Base-by-base conservation (phyloP, 129 eudicot genomes). In the Solidago caesia region DNA sequence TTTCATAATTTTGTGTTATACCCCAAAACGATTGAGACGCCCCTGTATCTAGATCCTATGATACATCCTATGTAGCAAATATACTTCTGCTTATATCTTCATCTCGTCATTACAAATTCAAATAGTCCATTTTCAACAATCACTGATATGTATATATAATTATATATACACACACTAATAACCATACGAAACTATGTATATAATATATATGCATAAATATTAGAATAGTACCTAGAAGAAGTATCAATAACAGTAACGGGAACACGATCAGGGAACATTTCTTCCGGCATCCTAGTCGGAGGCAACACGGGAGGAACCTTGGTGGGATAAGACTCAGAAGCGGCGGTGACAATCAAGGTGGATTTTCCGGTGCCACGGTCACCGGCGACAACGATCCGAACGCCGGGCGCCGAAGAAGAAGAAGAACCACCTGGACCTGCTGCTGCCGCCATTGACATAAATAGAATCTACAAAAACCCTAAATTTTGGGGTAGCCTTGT, bases 371-470 rank as follows among this genome's bases (percentile, higher is more conserved):
- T 92, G 70, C 84, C 88, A 2, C 85, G 85, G 71, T 92, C 98
- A 2, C 98, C 98, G 29, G 95, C 98, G 9, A 92, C 98, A 21
- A 89, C 98, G 73, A 92, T 92, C 56, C 96, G 87, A 39, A 92
- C 88, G 58, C 82, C 84, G 67, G 71, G 77, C 26, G 77, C 66
- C 52, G 29, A 15, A 4, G 61, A 56, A 56, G 61, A 56, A 55
- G 77, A 77, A 68, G 87, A 74, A 74, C 61, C 75, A 68, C 2
- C 39, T 29, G 39, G 39, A 1, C 39, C 39, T 29, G 2, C 2
- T 29, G 86, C 86, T 75, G 83, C 95, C 42, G 80, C 89, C 92
- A 87, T 85, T 62, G 53, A 71, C 49, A 11, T 5, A 8, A 8
- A 51, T 70, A n/a, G 41, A 69, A 47, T 29, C 21, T 55, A 51